phyloP scores from a whole-genome alignment of 1,139 yeast species.

The Pichia norvegensis region DNA sequence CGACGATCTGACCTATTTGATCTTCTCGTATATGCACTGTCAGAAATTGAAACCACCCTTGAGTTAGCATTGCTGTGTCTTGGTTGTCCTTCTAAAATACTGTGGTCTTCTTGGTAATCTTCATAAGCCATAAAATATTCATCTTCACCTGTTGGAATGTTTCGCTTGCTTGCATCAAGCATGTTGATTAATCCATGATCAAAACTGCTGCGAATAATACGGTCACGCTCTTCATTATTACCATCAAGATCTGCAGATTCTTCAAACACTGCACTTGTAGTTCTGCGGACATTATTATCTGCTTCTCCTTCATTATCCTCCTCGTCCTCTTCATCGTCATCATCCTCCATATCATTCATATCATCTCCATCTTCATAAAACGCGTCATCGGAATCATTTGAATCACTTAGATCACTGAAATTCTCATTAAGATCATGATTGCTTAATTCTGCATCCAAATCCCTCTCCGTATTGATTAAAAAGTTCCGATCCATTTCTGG shows the following conservation, averaged over 20 bases:
- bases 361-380: constrained; percentile 23
- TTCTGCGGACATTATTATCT: constrained; percentile 6
- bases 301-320: constrained; percentile 3
- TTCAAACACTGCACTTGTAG: constrained; percentile 1
- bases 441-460: constrained; percentile 43
- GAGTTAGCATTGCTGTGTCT: not conserved
- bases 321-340: not conserved
- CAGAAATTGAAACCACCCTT: constrained; percentile 9
- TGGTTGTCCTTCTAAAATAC: constrained; percentile 24
- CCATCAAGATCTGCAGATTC: not conserved
- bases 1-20: constrained; percentile 2
- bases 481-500: constrained; percentile 2
- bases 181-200: constrained; percentile 1
- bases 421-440: constrained; percentile 32
- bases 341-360: constrained; percentile 13
- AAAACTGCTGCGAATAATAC: constrained; percentile 8
- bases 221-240: not conserved
- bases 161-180: not conserved
- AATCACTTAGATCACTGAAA: constrained; percentile 23
- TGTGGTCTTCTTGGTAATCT: constrained; percentile 50
- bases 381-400: constrained; percentile 6
- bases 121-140: constrained; percentile 45
- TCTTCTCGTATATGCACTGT: constrained; percentile 2
- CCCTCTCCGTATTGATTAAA: constrained; percentile 17
- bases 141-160: constrained; percentile 4